Conservation (phyloP, 805 yeast genomes). For the Yamadazyma insecticola region DNA sequence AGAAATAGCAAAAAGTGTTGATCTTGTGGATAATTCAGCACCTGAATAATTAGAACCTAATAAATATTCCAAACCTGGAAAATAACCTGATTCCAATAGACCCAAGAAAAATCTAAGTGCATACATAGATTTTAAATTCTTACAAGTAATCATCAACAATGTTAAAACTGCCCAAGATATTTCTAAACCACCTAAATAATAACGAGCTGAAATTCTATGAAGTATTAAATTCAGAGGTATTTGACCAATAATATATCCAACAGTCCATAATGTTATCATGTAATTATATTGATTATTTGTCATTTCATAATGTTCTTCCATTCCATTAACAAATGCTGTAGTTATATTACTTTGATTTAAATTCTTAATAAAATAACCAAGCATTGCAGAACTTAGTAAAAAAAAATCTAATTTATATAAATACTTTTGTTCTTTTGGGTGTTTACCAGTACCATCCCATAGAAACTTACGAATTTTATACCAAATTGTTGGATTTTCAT, state of each 20-base stretch:
- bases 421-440: conserved; percentile 30
- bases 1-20: conserved; percentile 27
- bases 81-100: conserved; percentile 44
- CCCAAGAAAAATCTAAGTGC: conserved; percentile 38
- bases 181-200: conserved; percentile 32
- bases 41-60: conserved; percentile 28
- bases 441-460: conserved; percentile 37
- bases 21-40: conserved; percentile 22
- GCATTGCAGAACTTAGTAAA: conserved; percentile 51
- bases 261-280: conserved; percentile 41
- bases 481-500: too few species aligned
- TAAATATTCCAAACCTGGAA: conserved; percentile 58
- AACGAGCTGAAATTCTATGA: conserved; percentile 32
- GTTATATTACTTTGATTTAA: conserved; percentile 39
- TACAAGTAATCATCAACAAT: conserved; percentile 19
- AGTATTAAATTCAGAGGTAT: conserved; percentile 41
- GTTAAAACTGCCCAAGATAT: conserved; percentile 25
- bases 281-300: conserved; percentile 41
- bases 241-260: conserved; percentile 50
- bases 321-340: conserved; percentile 45
- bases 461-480: conserved; percentile 16
- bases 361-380: conserved; percentile 47
- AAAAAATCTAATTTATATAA: conserved; percentile 36
- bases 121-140: conserved; percentile 20
- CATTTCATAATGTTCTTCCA: conserved; percentile 41